Base-by-base conservation (phyloP, 352 stramenopile genomes). In the Pythium chondricola region DNA sequence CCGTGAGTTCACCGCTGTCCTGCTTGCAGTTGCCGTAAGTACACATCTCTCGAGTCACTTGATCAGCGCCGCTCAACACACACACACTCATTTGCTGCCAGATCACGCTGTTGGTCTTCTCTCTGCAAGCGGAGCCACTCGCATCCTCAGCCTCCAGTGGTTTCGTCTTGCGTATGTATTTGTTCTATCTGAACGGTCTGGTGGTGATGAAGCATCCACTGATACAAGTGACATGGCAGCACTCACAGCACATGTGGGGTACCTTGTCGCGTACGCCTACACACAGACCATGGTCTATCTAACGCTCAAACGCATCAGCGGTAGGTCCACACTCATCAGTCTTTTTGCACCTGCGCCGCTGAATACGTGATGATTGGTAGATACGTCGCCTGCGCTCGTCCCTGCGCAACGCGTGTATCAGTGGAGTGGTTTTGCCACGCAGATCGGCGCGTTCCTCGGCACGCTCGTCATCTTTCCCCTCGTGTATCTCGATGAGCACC, bases 281-380 rank as follows among this genome's bases (percentile, higher is more conserved):
- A 83, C 77, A 4, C 74, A 88, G 51, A 88, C 77, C 8, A 88
- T 86, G 74, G 59, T 85, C 17, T 88, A 79, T 47, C 51, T 83
- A 14, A 85, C 69, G 1, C 60, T 88, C 38, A 85, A 88, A 57
- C 74, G 70, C 18, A 47, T 61, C 42, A 73, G 58, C 31, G 37
- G 71, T 83, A 43, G 16, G 61, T 37, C 2, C 29, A 4, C 2
- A 18, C n/a, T n/a, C n/a, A n/a, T n/a, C n/a, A n/a, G n/a, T n/a
- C n/a, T n/a, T n/a, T n/a, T n/a, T n/a, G n/a, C n/a, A n/a, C n/a
- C 17, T 20, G 43, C 17, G 53, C 42, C 13, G 17, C 8, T 30
- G 2, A 29, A 37, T 38, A 13, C 40, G 16, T 49, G 26, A 7
- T 35, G 27, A 18, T 3, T 10, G 18, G n/a, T 33, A 52, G 39